Evolutionary conservation across 768 basidiomycete genomes (phyloP).

Genomic region (Termitomyces sp.): DNA sequence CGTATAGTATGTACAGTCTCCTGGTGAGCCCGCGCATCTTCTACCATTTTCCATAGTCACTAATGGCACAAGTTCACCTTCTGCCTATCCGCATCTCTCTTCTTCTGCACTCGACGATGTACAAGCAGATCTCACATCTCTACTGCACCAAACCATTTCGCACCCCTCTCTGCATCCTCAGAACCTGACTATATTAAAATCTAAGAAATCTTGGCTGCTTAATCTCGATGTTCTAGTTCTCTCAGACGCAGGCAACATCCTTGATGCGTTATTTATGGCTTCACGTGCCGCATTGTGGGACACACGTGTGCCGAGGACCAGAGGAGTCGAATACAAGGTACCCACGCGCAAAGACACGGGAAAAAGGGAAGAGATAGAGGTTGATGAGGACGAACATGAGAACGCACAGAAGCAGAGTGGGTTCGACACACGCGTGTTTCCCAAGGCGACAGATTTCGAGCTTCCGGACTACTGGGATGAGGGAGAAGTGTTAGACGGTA

Average conservation of each 20-base stretch:
- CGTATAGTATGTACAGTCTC: conserved; percentile 63
- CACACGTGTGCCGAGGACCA: conserved; percentile 71
- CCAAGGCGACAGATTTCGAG: conserved; percentile 73
- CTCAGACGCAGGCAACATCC: conserved; percentile 67
- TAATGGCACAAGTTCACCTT: conserved; percentile 51
- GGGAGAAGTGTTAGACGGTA: conserved; percentile 57
- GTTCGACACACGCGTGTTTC: conserved; percentile 49
- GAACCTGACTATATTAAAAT: conserved; percentile 55
- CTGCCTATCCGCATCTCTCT: conserved; percentile 70
- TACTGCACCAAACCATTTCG: conserved; percentile 59
- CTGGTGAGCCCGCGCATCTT: conserved; percentile 53
- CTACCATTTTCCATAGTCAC: neutral
- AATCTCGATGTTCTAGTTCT: conserved; percentile 72
- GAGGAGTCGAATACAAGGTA: conserved; percentile 62
- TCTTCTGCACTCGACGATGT: conserved; percentile 66
- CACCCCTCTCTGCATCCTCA: conserved; percentile 60
- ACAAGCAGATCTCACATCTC: conserved; percentile 62
- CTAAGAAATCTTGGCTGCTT: conserved; percentile 70
- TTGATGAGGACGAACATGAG: conserved; percentile 32
- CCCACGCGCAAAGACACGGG: conserved; percentile 8
- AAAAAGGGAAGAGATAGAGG: conserved; percentile 45
- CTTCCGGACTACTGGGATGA: conserved; percentile 86
- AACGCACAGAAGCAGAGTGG: conserved; percentile 31
- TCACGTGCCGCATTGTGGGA: conserved; percentile 78
- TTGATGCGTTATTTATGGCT: conserved; percentile 77